Evolutionary conservation across 306 rosid genomes (phyloP), one percentile per base, ranked within the genome.

Genomic region (Cicer yamashitae): DNA sequence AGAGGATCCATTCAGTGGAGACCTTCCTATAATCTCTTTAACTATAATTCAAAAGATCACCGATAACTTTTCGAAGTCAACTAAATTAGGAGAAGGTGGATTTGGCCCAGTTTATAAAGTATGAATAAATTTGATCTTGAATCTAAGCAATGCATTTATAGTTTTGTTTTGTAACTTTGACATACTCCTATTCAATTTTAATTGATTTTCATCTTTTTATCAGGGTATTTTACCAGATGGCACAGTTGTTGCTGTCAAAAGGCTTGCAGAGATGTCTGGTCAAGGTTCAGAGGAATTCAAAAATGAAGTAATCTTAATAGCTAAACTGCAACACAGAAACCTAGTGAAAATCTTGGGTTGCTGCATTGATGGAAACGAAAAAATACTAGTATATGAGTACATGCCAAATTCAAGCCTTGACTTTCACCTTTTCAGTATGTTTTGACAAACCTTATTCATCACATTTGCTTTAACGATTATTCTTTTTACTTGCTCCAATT

Each of bases 101-200:
- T 89, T 86, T 78, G 94, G 94, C 12, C 50, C 81, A 10, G 89
- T 89, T 51, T 87, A 80, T 71, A 82, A 84, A 91, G 91, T 89
- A 46, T 6, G 52, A 10, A 10, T 51, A 25, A 63, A 7, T 20
- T 45, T 2, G 15, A 15, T 51, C 1, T 20, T 17, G 43, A 70
- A 43, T n/a, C 30, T 6, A 37, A 8, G 1, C 3, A 37, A 15
- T 14, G 47, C 8, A 52, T 70, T 2, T 15, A 15, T 10, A 10
- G 15, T 40, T 13, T 14, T 62, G 0, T 0, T 62, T 39, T 17
- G 43, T 8, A 41, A 40, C 10, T 40, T 37, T 41, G 25, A 39
- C n/a, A 15, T 15, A 8, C 2, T 14, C 25, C 1, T 1, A 10
- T 40, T 14, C 7, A 8, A 8, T 1, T 39, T 44, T 10, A 8